Percentiles rank a stretch among this genome's conserved stretches.
phyloP scores from a whole-genome alignment of 768 basidiomycete genomes.

The Daedalea quercina region DNA sequence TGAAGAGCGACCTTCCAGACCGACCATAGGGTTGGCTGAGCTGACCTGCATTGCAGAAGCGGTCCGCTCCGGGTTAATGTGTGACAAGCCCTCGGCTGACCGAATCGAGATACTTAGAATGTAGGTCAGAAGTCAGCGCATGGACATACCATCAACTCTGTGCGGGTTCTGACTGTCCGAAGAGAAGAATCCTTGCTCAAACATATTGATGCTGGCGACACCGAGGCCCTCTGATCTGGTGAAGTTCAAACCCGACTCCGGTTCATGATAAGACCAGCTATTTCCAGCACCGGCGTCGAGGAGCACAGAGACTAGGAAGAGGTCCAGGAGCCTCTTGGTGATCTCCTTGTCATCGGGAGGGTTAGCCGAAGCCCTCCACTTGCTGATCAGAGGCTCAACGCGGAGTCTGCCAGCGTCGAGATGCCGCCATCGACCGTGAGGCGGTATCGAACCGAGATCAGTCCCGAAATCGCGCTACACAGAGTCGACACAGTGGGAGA shows the following conservation, averaged over 20 bases:
- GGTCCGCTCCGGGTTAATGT: constrained; percentile 52
- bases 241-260: constrained; percentile 44
- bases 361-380: constrained; percentile 42
- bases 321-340: constrained; percentile 74
- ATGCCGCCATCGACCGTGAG: constrained; percentile 88
- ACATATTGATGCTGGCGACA: constrained; percentile 90
- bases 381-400: constrained; percentile 49
- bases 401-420: constrained; percentile 66
- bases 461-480: constrained; percentile 73
- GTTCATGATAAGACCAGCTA: constrained; percentile 70
- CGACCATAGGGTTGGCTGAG: constrained; percentile 78
- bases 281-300: constrained; percentile 93
- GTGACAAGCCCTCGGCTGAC: constrained; percentile 63
- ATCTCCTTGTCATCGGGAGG: constrained; percentile 49
- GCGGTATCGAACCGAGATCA: constrained; percentile 68
- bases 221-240: constrained; percentile 77
- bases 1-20: constrained; percentile 78
- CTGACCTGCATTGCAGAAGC: constrained; percentile 75
- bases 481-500: not conserved
- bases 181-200: constrained; percentile 76
- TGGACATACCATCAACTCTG: constrained; percentile 70
- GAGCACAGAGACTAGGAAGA: constrained; percentile 86
- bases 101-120: not conserved
- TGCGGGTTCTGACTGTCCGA: constrained; percentile 51
- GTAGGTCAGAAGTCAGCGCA: not conserved